Base-by-base conservation (phyloP, 2,329 filamentous ascomycete species). In the Exophiala phaeomuriformis region DNA sequence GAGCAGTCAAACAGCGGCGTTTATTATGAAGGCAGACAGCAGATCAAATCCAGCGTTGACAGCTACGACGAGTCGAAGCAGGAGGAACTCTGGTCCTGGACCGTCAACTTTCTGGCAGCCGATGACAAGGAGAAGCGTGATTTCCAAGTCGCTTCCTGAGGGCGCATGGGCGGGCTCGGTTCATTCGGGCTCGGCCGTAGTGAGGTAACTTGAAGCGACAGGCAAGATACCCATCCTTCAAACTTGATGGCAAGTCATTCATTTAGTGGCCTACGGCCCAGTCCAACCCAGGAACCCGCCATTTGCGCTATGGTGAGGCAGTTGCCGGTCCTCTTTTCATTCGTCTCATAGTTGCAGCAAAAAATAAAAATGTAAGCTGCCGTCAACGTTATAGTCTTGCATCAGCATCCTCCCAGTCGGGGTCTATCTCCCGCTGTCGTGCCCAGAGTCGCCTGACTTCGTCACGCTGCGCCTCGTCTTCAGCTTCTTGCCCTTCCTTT, bases 51-150 rank as follows among this genome's bases (percentile, higher is more conserved):
- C 5, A 76, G 75, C 57, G 62, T 63, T 19, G 70, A 67, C 39
- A 78, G 74, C 57, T 72, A 74, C 54, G 67, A 72, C 46, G 64
- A 68, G 62, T 58, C 49, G 28, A 75, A 75, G 61, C 76, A 78
- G 62, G 71, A 79, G 10, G 74, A 77, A 57, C 55, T 77, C 32
- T 77, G 73, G 73, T 49, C 64, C 28, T 79, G 75, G 75, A 79
- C 75, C 6, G 62, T 75, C 9, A 64, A 67, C 31, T 63, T 60
- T 53, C 49, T 70, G 32, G 64, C 65, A 2, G 42, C 51, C 31
- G 52, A 59, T 49, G 60, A 64, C 28, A 53, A 63, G 36, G 66
- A 70, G 53, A 61, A 42, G 40, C 52, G 52, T 29, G 49, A 47
- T 19, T 68, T 69, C 54, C 55, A 58, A 32, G 31, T 52, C 30